Base-by-base conservation (phyloP, 768 basidiomycete species). In the Boletus edulis region DNA sequence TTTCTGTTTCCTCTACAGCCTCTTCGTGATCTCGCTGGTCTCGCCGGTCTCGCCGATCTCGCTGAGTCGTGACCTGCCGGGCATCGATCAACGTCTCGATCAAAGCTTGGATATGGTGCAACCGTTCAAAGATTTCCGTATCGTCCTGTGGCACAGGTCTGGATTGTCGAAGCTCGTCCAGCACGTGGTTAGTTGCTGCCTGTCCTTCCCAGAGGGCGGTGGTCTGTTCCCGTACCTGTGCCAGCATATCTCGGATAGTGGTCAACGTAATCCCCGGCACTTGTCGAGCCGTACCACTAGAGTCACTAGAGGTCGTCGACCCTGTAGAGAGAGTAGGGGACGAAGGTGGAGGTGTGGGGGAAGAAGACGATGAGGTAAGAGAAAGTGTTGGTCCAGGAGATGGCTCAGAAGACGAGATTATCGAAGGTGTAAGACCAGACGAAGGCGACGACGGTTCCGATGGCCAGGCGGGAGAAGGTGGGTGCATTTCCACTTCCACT, bases 191-290 rank as follows among this genome's bases (percentile, higher is more conserved):
- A 8, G 86, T 80, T 0, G 79, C 73, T 0, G 68, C 62, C 68
- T 95, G 91, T 6, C 79, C 82, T 46, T 87, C 78, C 69, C 81
- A 76, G 20, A 96, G 67, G 10, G 78, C 81, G 11, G 75, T 73
- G 8, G 85, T 75, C 59, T 86, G 82, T 8, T 82, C 79, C 42
- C 83, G 76, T 42, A 94, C 75, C 13, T 75, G 77, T 15, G 79
- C 73, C 43, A 94, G 62, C 29, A 85, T 75, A 5, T 78, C 78
- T 15, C 79, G 76, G 39, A 89, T 70, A 34, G 77, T 74, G 20
- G 75, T 74, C 41, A 78, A 70, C 17, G 72, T 62, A 14, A 71
- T 56, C 13, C 71, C 64, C 20, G 72, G 71, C 6, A 64, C 59
- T 4, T 66, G 74, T 43, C 76, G 65, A 5, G 67, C 76, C 2